Conservation (phyloP, 2,329 filamentous ascomycete species). For the Monosporascus sp. region DNA sequence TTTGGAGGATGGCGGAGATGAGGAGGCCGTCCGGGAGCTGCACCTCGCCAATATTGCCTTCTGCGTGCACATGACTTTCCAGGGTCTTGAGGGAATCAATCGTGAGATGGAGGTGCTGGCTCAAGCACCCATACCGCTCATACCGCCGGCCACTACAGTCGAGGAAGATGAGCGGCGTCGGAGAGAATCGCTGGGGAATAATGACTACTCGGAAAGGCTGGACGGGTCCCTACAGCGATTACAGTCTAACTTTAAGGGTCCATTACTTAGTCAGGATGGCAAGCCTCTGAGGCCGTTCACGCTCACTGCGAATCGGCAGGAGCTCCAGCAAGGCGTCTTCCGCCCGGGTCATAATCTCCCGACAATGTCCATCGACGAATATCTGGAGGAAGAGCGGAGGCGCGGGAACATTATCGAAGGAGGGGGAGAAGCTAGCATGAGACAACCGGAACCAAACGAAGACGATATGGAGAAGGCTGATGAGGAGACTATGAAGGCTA, state of each 20-base stretch:
- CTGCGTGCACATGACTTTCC: constrained; percentile 74
- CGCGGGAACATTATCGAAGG: constrained; percentile 88
- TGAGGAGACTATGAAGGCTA: constrained; percentile 84
- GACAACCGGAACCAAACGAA: constrained; percentile 72
- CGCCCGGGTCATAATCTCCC: constrained; percentile 86
- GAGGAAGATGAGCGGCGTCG: constrained; percentile 42
- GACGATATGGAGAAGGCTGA: constrained; percentile 87
- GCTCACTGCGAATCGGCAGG: constrained; percentile 69
- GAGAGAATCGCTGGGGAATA: constrained; percentile 27
- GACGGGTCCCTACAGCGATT: constrained; percentile 58
- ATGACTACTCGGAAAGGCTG: constrained; percentile 66
- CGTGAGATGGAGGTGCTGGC: constrained; percentile 80
- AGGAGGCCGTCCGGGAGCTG: constrained; percentile 74
- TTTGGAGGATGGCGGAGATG: constrained; percentile 62
- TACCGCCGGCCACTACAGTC: constrained; percentile 37
- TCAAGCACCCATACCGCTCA: constrained; percentile 56
- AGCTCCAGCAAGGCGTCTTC: constrained; percentile 77
- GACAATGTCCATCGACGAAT: constrained; percentile 98
- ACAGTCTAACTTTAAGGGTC: constrained; percentile 51
- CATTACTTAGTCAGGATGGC: constrained; percentile 71
- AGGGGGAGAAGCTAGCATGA: constrained; percentile 69
- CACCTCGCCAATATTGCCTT: constrained; percentile 72
- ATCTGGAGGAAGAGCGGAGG: constrained; percentile 82
- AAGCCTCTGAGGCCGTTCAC: constrained; percentile 91
- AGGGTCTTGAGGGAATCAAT: constrained; percentile 79